Base-by-base conservation (phyloP, 306 rosid species). In the Cotoneaster glaucophyllus region DNA sequence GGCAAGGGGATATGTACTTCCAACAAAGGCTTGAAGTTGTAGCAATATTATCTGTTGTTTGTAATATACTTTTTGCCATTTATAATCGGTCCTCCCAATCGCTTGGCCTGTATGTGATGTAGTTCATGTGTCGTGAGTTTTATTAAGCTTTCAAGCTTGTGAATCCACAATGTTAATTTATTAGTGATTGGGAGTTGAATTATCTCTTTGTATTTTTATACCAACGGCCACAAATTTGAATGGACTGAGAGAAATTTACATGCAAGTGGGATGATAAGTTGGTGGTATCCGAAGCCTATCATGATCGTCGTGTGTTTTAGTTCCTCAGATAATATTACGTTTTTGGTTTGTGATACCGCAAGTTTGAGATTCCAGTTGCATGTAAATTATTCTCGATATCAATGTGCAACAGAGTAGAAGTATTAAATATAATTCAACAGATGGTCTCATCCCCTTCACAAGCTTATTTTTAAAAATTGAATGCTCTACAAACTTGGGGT, bases 61-160 rank as follows among this genome's bases (percentile, higher is more conserved):
- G 77, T 74, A 74, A 26, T 61, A 43, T 74, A 31, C 31, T 41
- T 61, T 74, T 29, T 8, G 58, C 77, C 64, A 74, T 32, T 61
- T 73, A 18, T 43, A 57, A 39, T 59, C 77, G 28, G 68, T 41
- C 44, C 69, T 11, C 41, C 68, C 9, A 59, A 73, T 64, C 11
- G 56, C 52, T 17, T 59, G 69, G 77, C 57, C 28, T 39, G 24
- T 73, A 26, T 73, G 69, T 59, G 53, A 72, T 72, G 29, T 39
- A 15, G 63, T 43, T 28, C 61, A 18, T 43, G 44, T 59, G 41
- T 58, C 4, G 8, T 13, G 14, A 73, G 58, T 3, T 15, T 59
- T 11, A 13, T 59, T 11, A 13, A 39, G 69, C 22, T 72, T 12
- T 45, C 61, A 19, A 43, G 39, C 6, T 11, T 39, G 22, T 58